A percentile compares a stretch with the other conserved stretches of the same genome.
Conservation (phyloP, 2,329 filamentous ascomycete genomes). For the Pyrenochaeta sp. region DNA sequence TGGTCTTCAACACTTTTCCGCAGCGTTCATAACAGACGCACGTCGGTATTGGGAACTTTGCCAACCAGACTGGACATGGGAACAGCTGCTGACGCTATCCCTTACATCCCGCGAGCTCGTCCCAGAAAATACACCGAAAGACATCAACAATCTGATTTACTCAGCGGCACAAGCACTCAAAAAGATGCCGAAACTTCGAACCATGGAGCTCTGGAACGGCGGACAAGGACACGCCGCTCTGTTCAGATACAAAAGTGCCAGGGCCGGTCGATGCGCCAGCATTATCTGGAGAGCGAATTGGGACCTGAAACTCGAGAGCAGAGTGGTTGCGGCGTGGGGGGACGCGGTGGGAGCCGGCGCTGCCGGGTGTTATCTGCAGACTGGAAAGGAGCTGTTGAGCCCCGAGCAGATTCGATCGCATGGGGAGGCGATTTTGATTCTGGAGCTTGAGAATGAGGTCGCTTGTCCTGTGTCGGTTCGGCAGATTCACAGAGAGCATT, state of each 20-base stretch:
- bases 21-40: slow-evolving; percentile 13
- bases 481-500: slow-evolving; percentile 19
- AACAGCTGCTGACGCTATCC: neutral
- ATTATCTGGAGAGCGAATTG: too few relatives aligned
- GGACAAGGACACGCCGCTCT: slow-evolving; percentile 7
- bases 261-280: too few relatives aligned
- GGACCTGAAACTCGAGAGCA: slow-evolving; percentile 4
- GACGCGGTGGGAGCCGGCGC: neutral
- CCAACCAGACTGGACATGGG: slow-evolving; percentile 9
- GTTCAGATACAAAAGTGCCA: slow-evolving; percentile 6
- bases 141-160: slow-evolving; percentile 4
- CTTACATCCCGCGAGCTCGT: slow-evolving; percentile 10
- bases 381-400: neutral
- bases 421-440: slow-evolving; percentile 18
- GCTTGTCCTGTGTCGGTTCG: slow-evolving; percentile 17
- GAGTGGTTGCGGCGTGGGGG: slow-evolving; percentile 1
- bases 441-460: slow-evolving; percentile 16
- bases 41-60: slow-evolving; percentile 4
- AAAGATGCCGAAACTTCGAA: slow-evolving; percentile 10
- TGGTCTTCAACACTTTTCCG: slow-evolving; percentile 10
- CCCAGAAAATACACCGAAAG: neutral
- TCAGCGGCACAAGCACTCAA: slow-evolving; percentile 6
- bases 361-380: neutral
- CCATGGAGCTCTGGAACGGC: slow-evolving; percentile 14
- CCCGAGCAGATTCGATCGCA: slow-evolving; percentile 1